These are phyloP conservation scores for Rhizophagus clarus DNA, from an alignment of 192 early-diverging fungal genomes.

Conservation along the genomic window DNA sequence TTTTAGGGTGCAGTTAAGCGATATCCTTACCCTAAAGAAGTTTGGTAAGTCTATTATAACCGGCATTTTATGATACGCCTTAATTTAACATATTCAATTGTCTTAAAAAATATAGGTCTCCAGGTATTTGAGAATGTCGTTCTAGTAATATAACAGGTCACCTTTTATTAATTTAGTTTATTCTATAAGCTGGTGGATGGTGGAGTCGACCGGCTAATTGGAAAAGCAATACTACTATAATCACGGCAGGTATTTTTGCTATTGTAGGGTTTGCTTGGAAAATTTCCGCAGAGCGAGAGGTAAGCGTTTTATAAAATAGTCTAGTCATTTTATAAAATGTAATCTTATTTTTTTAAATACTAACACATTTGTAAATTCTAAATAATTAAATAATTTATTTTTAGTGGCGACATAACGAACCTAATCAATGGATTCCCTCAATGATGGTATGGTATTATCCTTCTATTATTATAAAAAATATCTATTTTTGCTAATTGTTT, in stretches of 20 bases:
- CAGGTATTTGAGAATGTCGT: constrained; percentile 16
- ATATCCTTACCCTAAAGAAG: constrained; percentile 44
- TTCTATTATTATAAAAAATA: not conserved
- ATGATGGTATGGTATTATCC: constrained; percentile 44
- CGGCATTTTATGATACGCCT: not conserved
- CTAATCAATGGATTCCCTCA: constrained; percentile 53
- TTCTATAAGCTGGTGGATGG: constrained; percentile 47
- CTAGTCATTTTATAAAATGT: not conserved
- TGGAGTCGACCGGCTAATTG: constrained; percentile 49
- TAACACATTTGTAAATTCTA: not conserved
- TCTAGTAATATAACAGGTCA: not conserved
- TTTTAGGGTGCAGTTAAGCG: constrained; percentile 38
- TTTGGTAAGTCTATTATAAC: constrained; percentile 33
- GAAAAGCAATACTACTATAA: constrained; percentile 49
- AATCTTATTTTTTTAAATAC: too few species aligned
- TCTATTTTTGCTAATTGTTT: not conserved
- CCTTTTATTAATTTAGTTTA: not conserved
- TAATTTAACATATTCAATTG: not conserved
- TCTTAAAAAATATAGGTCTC: constrained; percentile 38
- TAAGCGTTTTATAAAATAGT: constrained; percentile 11
- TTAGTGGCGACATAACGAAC: constrained; percentile 46
- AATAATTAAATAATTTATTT: not conserved
- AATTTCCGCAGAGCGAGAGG: constrained; percentile 46
- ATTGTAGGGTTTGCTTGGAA: constrained; percentile 42
- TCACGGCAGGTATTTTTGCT: constrained; percentile 40